Evolutionary conservation across 78 protist genomes (phyloP), one percentile per base, ranked within the genome.

Genomic region (Reticulomyxa filosa): DNA sequence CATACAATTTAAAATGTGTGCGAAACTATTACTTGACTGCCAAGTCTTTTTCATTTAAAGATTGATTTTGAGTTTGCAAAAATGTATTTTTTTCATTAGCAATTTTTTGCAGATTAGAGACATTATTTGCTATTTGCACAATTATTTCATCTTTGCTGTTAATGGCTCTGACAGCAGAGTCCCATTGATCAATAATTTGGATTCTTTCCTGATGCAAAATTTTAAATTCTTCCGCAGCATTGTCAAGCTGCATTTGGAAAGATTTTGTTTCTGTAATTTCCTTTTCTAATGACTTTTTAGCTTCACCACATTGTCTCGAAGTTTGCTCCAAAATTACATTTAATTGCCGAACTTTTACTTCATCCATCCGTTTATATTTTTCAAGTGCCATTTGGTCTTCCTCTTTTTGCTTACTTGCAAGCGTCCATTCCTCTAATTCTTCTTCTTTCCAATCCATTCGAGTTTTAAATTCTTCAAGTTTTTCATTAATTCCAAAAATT

Each of bases 401-500:
- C 30, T 55, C 59, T 10, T 55, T 55, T 33, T 55, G 59, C 59
- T 55, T 55, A 33, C 39, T 33, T 17, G 59, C 59, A 22, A 55
- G 59, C 11, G 59, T 32, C 59, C 59, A 55, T 55, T 55, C 39
- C 11, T 32, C 11, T 10, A 55, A 33, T 10, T 55, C 59, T 33
- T 55, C 59, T 11, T 55, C 39, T 32, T 55, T 55, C 59, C 59
- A 55, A 33, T 55, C 30, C 59, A 55, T 55, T 33, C 30, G 59
- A 29, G 30, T 55, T 22, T 33, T 8, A 33, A 55, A 55, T 10
- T 55, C 30, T 10, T 55, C 59, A 29, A 55, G 59, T 33, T 55
- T 55, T 33, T 55, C 59, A 11, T 55, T 8, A 11, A 33, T 32
- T 8, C 11, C 8, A 33, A 55, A 55, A n/a, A n/a, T n/a, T n/a